phyloP scores from a whole-genome alignment of 495 filamentous ascomycete species.

The Xylaria bambusicola region DNA sequence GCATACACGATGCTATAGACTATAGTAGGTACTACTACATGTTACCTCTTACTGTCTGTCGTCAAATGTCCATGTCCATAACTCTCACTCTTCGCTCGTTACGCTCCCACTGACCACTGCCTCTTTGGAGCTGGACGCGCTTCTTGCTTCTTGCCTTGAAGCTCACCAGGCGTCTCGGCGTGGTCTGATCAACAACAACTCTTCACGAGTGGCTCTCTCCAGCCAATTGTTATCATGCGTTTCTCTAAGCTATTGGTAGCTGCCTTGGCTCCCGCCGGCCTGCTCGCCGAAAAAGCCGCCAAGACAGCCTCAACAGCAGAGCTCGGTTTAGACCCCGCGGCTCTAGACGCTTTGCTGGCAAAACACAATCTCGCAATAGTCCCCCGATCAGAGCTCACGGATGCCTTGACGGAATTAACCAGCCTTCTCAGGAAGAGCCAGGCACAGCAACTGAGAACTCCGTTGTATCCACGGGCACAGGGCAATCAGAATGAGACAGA shows the following conservation, averaged over 20 bases:
- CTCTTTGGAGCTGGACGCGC: constrained; percentile 3
- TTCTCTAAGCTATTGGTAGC: constrained; percentile 31
- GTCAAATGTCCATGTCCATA: neutral
- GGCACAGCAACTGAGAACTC: constrained; percentile 26
- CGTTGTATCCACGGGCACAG: constrained; percentile 28
- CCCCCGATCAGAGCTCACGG: constrained; percentile 39
- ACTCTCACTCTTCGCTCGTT: neutral
- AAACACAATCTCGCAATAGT: constrained; percentile 40
- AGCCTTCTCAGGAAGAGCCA: constrained; percentile 34
- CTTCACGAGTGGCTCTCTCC: constrained; percentile 12
- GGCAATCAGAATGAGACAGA: constrained; percentile 22
- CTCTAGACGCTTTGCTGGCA: constrained; percentile 32
- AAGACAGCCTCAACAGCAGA: constrained; percentile 26
- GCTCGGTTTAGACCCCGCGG: constrained; percentile 19
- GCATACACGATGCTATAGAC: constrained; percentile 8
- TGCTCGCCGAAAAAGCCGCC: constrained; percentile 26
- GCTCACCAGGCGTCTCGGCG: constrained; percentile 30
- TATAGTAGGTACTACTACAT: constrained; percentile 1
- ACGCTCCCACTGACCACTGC: neutral
- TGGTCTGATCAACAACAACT: constrained; percentile 25
- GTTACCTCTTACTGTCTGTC: constrained; percentile 1
- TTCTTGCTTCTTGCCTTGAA: too few relatives aligned
- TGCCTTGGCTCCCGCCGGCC: constrained; percentile 29
- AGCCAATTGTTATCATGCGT: constrained; percentile 26
- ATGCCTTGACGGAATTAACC: constrained; percentile 40